Percentiles rank a stretch among this genome's conserved stretches.
Evolutionary conservation across 2,329 filamentous ascomycete genomes (phyloP).

Genomic region (Coniochaeta ligniaria): DNA sequence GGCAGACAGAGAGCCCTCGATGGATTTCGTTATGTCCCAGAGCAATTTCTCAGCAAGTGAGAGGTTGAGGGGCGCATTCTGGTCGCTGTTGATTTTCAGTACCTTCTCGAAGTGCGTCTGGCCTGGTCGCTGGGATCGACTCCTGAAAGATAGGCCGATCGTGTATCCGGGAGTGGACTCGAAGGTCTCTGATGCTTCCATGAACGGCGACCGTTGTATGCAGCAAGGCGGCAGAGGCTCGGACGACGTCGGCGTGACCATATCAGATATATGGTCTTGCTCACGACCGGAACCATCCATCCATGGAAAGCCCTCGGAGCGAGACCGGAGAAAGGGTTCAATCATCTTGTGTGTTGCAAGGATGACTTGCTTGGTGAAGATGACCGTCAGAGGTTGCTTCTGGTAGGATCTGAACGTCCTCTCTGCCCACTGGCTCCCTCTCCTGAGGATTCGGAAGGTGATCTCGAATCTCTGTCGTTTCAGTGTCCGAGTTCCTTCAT

Average conservation of each 20-base stretch:
- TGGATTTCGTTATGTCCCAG: constrained; percentile 32
- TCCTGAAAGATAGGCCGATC: constrained; percentile 37
- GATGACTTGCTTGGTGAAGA: constrained; percentile 37
- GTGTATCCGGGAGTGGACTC: constrained; percentile 42
- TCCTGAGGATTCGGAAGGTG: constrained; percentile 35
- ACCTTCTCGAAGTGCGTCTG: constrained; percentile 9
- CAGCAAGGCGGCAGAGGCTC: neutral
- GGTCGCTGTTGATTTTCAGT: constrained; percentile 36
- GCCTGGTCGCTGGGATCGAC: constrained; percentile 23
- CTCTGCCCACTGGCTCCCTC: constrained; percentile 33
- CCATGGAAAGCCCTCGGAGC: constrained; percentile 38
- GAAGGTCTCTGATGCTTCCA: constrained; percentile 36
- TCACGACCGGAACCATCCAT: neutral
- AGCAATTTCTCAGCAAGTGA: constrained; percentile 37
- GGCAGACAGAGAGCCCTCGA: constrained; percentile 31
- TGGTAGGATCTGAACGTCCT: constrained; percentile 43
- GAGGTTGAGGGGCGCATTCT: constrained; percentile 39
- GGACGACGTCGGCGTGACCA: neutral
- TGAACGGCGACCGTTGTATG: constrained; percentile 34
- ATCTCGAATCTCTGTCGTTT: constrained; percentile 43
- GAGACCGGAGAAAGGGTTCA: constrained; percentile 40
- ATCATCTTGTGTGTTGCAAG: constrained; percentile 42
- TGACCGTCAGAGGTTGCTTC: constrained; percentile 33
- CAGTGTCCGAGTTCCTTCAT: constrained; percentile 14
- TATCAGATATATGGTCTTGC: neutral